Percentiles rank a stretch among this genome's conserved stretches.
Evolutionary conservation across 805 yeast genomes (phyloP).

Genomic region (Candida anglica): DNA sequence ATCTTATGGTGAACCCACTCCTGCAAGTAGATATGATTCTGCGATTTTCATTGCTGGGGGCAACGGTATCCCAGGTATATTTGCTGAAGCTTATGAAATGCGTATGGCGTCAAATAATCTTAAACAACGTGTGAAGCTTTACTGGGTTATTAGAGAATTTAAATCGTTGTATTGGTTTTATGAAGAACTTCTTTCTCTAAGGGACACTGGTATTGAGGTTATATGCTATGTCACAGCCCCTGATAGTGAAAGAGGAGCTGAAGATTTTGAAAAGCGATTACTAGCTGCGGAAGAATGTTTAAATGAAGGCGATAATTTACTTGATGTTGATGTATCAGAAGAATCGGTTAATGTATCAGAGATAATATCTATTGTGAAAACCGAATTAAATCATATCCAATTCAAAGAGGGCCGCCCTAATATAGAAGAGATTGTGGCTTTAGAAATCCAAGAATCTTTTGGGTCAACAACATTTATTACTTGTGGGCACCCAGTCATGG

Average conservation of each 20-base stretch:
- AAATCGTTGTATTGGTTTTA: constrained; percentile 40
- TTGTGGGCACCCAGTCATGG: constrained; percentile 32
- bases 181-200: constrained; percentile 25
- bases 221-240: constrained; percentile 14
- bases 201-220: constrained; percentile 11
- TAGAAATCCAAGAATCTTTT: constrained; percentile 24
- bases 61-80: constrained; percentile 40
- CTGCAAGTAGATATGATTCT: constrained; percentile 23
- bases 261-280: background rate
- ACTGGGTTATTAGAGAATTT: constrained; percentile 57
- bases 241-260: background rate
- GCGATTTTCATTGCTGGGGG: constrained; percentile 37
- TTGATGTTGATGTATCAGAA: background rate
- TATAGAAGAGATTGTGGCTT: constrained; percentile 27
- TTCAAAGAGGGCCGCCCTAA: constrained; percentile 43
- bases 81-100: constrained; percentile 25
- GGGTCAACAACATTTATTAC: constrained; percentile 35
- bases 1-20: constrained; percentile 32
- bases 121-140: constrained; percentile 32
- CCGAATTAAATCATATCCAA: constrained; percentile 18
- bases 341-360: background rate
- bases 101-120: constrained; percentile 4
- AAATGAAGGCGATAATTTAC: background rate
- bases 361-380: constrained; percentile 1
- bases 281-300: background rate